Evolutionary conservation across 2,329 filamentous ascomycete species (phyloP), one percentile per base, ranked within the genome.

Genomic region (Talaromyces sp.): DNA sequence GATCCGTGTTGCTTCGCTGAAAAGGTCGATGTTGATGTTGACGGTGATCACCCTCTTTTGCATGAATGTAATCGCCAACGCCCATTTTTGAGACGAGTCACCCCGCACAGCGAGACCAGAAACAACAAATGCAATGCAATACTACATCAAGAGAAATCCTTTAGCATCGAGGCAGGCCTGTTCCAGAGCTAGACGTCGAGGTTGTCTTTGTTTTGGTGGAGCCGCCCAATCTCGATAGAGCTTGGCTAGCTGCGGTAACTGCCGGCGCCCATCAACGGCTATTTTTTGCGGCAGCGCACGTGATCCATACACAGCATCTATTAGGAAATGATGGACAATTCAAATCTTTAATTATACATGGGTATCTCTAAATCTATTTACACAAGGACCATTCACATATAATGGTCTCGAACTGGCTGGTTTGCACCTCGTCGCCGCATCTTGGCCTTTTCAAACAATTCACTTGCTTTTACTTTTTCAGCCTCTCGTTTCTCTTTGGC

Each of bases 51-150:
- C 66, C 69, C 64, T 74, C 71, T 65, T 71, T 75, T 56, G 73
- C 71, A 63, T 75, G 75, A 62, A 78, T 67, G 67, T 75, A 78
- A 62, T 77, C 75, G 59, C 73, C 75, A 57, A 78, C 73, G 38
- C 73, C 74, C 76, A 78, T 77, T 41, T 55, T 51, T 51, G 21
- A 32, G 10, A 31, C 21, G 4, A 38, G 17, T 14, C 32, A 57
- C 19, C 21, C 38, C 9, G 21, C 31, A 51, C 14, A 6, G 32
- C 35, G 14, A 27, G 31, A 8, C 13, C 21, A 19, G 7, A n/a
- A 29, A 52, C 17, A 21, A 8, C 26, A 51, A 11, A 29, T 17
- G 6, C 27, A 19, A 52, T 29, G 24, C 49, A 29, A 29, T 24
- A n/a, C 24, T 52, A 52, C 49, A 52, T 29, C 26, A 46, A 46